These are phyloP conservation scores for Fusarium lyarnte DNA, from an alignment of 2,329 filamentous ascomycete species.

Conservation along the genomic window DNA sequence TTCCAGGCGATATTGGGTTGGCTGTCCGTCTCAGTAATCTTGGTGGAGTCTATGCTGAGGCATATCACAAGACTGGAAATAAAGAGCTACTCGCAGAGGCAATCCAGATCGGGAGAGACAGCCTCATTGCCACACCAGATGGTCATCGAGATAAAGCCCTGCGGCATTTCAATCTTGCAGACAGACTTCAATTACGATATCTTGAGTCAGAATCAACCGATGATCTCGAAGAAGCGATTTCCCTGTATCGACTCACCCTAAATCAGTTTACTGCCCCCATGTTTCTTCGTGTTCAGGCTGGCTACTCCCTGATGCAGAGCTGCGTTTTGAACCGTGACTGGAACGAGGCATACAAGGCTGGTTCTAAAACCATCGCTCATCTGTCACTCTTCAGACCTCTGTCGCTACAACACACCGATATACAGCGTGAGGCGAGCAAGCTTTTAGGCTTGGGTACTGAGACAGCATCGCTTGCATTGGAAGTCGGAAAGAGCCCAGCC, in stretches of 20 bases:
- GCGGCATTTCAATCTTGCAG: not conserved
- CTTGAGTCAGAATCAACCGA: not conserved
- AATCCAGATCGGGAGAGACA: not conserved
- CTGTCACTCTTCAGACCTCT: not conserved
- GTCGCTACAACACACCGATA: not conserved
- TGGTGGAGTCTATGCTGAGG: accelerated
- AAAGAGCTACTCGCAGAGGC: not conserved
- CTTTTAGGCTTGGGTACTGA: not conserved
- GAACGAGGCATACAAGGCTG: not conserved
- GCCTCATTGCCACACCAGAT: not conserved
- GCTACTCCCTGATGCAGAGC: not conserved
- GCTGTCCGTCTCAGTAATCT: not conserved
- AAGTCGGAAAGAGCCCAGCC: not conserved
- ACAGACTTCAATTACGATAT: not conserved
- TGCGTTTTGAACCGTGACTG: not conserved
- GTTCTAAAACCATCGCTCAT: not conserved
- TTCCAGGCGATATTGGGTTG: not conserved
- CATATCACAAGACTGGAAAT: not conserved
- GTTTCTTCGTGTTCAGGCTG: not conserved
- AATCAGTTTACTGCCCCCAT: not conserved
- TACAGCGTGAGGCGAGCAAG: not conserved
- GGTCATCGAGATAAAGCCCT: not conserved
- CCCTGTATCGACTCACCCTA: not conserved
- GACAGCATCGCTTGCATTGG: not conserved
- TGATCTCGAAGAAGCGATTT: not conserved